These are phyloP conservation scores for Monilinia fructicola DNA, from an alignment of 2,329 filamentous ascomycete genomes.

Conservation along the genomic window DNA sequence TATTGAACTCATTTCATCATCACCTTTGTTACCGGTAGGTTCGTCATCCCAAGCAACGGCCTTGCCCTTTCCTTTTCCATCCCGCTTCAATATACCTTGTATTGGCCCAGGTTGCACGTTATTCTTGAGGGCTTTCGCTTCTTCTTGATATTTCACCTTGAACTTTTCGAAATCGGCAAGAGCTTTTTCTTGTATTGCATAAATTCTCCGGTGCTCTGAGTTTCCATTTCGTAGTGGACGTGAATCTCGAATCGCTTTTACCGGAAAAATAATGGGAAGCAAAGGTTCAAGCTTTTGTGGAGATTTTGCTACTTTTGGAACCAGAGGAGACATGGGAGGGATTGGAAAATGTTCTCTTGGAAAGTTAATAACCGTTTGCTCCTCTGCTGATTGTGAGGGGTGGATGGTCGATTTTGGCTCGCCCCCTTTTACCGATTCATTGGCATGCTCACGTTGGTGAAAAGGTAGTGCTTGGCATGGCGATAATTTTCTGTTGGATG, in stretches of 20 bases:
- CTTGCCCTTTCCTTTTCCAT: slow-evolving; percentile 6
- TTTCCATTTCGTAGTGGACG: not conserved
- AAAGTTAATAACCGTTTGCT: not conserved
- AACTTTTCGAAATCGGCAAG: not conserved
- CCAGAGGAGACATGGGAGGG: not conserved
- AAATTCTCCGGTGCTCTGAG: slow-evolving; percentile 11
- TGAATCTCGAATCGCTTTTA: not conserved
- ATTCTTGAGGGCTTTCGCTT: not conserved
- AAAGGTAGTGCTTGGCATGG: not conserved
- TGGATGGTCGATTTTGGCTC: not conserved
- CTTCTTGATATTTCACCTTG: not conserved
- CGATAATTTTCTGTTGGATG: not conserved
- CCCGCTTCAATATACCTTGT: not conserved
- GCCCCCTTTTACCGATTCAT: too few relatives aligned
- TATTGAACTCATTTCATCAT: not conserved
- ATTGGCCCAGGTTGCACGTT: not conserved
- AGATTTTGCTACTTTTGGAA: not conserved
- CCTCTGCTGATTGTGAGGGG: not conserved
- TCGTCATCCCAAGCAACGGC: not conserved
- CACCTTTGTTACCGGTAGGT: not conserved
- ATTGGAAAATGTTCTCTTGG: not conserved
- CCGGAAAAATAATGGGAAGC: not conserved
- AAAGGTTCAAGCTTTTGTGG: not conserved
- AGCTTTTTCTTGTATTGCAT: not conserved
- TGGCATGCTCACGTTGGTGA: not conserved